Base-by-base conservation (phyloP, 163 green algal species). In the Chlamydomonas reinhardtii region DNA sequence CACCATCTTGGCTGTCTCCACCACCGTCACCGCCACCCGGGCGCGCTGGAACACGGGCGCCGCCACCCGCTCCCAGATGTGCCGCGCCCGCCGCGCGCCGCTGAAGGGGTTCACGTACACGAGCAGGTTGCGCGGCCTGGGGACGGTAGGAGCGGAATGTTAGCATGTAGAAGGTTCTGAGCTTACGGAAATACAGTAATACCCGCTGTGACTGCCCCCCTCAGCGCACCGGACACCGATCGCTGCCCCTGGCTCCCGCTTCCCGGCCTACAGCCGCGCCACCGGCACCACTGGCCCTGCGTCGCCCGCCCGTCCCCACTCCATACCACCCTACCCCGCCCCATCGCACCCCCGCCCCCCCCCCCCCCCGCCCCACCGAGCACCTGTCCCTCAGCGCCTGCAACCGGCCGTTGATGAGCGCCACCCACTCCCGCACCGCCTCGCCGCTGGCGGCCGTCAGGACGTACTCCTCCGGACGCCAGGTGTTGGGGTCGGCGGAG, bases 81-180 rank as follows among this genome's bases (percentile, higher is more conserved):
- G 3, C 2, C 35, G 75, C 4, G 93, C 92, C 35, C 84, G 69
- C 22, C 86, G 64, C 1, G 74, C 43, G 39, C 95, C 95, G 11
- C 92, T 91, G 83, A 91, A 94, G 0, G 95, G 95, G 86, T 98
- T 98, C 16, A 98, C 71, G 59, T 97, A 87, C 59, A 97, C 93
- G 59, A 98, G 89, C 89, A 97, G 88, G 22, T 59, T 88, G 31
- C 82, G 74, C 4, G 95, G 95, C 80, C 92, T 92, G 87, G 56
- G 61, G 22, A 71, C 25, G 22, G 19, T 34, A 35, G 37, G 25
- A 24, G 65, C 2, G 5, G 62, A 17, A 14, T 2, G 22, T 4
- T 59, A n/a, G n/a, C n/a, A n/a, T n/a, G n/a, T n/a, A n/a, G n/a
- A n/a, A n/a, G n/a, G n/a, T n/a, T n/a, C n/a, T n/a, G n/a, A n/a